A percentile compares a stretch with the other conserved stretches of the same genome.
phyloP scores from a whole-genome alignment of 768 basidiomycete species.

The Tulasnella calospora region DNA sequence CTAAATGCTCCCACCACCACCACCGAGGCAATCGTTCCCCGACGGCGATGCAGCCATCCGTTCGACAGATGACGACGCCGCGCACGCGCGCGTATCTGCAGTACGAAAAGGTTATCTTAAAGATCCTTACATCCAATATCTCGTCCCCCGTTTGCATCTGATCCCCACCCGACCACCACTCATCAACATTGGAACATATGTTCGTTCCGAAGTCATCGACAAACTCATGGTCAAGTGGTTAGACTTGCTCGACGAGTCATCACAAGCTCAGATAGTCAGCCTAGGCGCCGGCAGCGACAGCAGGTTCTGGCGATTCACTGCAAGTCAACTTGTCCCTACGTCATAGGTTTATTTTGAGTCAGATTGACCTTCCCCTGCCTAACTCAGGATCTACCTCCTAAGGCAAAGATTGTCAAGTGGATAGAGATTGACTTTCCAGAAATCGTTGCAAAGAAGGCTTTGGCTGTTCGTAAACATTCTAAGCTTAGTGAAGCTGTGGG shows the following conservation, averaged over 20 bases:
- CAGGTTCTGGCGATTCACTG: constrained; percentile 85
- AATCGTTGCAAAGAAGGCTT: constrained; percentile 75
- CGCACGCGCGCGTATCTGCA: constrained; percentile 80
- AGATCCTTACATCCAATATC: constrained; percentile 64
- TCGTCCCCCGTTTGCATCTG: constrained; percentile 65
- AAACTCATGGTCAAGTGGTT: constrained; percentile 65
- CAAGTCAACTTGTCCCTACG: constrained; percentile 39
- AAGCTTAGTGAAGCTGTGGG: constrained; percentile 53
- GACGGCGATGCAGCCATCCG: constrained; percentile 40
- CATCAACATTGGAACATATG: constrained; percentile 93
- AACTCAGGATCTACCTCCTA: constrained; percentile 54
- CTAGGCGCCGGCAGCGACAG: constrained; percentile 95
- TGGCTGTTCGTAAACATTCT: constrained; percentile 66
- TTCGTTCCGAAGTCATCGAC: constrained; percentile 78
- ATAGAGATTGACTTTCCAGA: constrained; percentile 90
- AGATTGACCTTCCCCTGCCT: constrained; percentile 23
- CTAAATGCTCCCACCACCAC: neutral
- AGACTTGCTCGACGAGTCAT: constrained; percentile 39
- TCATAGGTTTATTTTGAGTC: neutral
- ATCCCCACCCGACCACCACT: constrained; percentile 66
- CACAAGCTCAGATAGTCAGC: constrained; percentile 77
- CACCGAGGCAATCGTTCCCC: neutral
- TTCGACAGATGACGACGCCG: constrained; percentile 77
- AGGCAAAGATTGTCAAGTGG: constrained; percentile 53
- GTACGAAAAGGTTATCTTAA: constrained; percentile 69